These are phyloP conservation scores for Pleurotus sapidus DNA, from an alignment of 768 basidiomycete genomes.

Conservation along the genomic window DNA sequence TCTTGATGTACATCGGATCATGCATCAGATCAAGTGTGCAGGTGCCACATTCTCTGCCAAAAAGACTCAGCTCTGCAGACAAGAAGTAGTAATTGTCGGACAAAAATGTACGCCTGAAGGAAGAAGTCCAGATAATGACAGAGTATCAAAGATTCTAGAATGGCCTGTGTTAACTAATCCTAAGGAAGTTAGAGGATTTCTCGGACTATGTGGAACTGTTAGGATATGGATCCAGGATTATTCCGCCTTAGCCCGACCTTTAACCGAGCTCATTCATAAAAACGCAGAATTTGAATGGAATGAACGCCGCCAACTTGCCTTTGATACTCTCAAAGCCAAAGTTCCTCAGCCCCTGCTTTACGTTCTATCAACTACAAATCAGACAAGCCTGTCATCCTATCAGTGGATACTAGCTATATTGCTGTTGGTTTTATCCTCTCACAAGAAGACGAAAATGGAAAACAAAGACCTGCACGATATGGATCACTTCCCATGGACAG, in stretches of 20 bases:
- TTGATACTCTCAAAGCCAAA: constrained; percentile 11
- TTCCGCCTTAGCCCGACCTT: constrained; percentile 6
- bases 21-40: constrained; percentile 25
- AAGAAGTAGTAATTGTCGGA: constrained; percentile 6
- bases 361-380: constrained; percentile 27
- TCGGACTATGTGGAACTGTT: constrained; percentile 24
- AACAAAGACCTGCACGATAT: constrained; percentile 17
- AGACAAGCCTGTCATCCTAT: constrained; percentile 18
- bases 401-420: constrained; percentile 26
- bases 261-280: constrained; percentile 13
- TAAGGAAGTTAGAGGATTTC: constrained; percentile 23
- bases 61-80: constrained; percentile 25
- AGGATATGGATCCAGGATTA: constrained; percentile 18
- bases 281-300: constrained; percentile 22
- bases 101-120: constrained; percentile 24
- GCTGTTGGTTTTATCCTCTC: constrained; percentile 26
- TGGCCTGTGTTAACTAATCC: constrained; percentile 20
- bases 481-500: constrained; percentile 27
- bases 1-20: constrained; percentile 24
- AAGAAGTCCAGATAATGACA: constrained; percentile 17
- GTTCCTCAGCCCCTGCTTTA: constrained; percentile 16
- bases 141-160: constrained; percentile 15
- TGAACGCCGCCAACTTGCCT: constrained; percentile 15
- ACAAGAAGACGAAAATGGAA: constrained; percentile 21
- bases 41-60: constrained; percentile 31